These are phyloP conservation scores for Hyparrhenia diplandra DNA, from an alignment of 176 grass and related monocot genomes.

Conservation along the genomic window DNA sequence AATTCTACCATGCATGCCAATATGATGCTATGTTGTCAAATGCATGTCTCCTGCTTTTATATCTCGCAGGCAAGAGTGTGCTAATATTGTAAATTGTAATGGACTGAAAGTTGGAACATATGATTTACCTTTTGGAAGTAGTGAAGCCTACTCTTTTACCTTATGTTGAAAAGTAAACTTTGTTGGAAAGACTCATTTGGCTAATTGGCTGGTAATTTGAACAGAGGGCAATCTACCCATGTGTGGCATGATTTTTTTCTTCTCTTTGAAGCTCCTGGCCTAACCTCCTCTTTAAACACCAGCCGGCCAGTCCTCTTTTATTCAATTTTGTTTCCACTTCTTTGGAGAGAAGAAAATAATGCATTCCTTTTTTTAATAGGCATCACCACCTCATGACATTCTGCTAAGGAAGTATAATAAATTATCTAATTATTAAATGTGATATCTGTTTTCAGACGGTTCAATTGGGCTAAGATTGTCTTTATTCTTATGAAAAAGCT, in stretches of 20 bases:
- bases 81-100: neutral
- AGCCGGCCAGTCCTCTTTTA: neutral
- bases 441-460: neutral
- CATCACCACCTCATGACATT: neutral
- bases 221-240: neutral
- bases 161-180: slow-evolving; percentile 22
- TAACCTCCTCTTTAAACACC: slow-evolving; percentile 10
- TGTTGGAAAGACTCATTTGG: neutral
- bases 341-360: neutral
- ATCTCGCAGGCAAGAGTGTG: neutral
- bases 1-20: too few species aligned
- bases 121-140: neutral
- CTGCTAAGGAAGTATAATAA: neutral
- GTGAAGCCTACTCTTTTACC: slow-evolving; percentile 21
- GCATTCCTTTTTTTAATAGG: neutral
- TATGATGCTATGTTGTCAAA: too few species aligned
- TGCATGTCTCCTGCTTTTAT: too few species aligned
- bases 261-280: slow-evolving; percentile 10
- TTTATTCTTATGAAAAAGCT: neutral
- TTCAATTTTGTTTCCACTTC: neutral
- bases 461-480: neutral
- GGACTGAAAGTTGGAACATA: slow-evolving; percentile 2
- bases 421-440: slow-evolving; percentile 10
- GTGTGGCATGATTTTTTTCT: slow-evolving; percentile 14
- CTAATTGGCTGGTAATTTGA: neutral